A percentile compares a stretch with the other conserved stretches of the same genome.
These are phyloP conservation scores for Sporobolomyces roseus DNA, from an alignment of 768 basidiomycete genomes.

Conservation along the genomic window DNA sequence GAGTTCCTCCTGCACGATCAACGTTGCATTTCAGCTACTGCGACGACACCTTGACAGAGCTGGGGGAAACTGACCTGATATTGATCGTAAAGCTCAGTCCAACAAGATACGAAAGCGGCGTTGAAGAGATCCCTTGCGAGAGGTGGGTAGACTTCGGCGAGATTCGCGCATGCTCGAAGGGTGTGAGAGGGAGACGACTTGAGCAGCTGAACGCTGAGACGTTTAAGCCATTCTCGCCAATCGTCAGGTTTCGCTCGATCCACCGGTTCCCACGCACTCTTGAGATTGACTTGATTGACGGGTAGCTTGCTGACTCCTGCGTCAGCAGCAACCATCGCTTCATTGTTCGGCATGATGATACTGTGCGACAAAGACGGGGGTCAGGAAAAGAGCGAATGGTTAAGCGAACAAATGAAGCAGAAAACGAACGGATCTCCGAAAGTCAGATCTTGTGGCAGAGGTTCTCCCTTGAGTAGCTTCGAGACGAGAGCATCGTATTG, in stretches of 20 bases:
- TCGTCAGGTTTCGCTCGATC: constrained; percentile 58
- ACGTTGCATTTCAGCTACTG: not conserved
- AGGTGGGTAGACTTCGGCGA: constrained; percentile 85
- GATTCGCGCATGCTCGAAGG: constrained; percentile 88
- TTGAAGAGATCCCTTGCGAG: constrained; percentile 94
- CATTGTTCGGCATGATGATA: constrained; percentile 41
- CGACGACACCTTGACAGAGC: not conserved
- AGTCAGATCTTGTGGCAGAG: constrained; percentile 77
- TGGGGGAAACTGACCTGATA: constrained; percentile 65
- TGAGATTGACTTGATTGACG: constrained; percentile 95
- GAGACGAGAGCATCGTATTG: constrained; percentile 83
- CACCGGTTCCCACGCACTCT: constrained; percentile 87
- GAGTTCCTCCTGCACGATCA: constrained; percentile 71
- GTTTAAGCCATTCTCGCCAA: constrained; percentile 94
- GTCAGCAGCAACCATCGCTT: constrained; percentile 48
- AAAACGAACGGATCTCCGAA: constrained; percentile 59
- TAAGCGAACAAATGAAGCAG: too few species aligned
- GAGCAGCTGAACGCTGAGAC: constrained; percentile 90
- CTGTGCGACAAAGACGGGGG: constrained; percentile 46
- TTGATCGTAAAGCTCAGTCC: constrained; percentile 90
- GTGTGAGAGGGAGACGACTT: constrained; percentile 97
- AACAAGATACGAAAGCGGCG: constrained; percentile 95
- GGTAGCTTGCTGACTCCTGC: constrained; percentile 82
- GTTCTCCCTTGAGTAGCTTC: constrained; percentile 86
- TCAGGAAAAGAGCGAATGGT: constrained; percentile 43